Evolutionary conservation across 768 basidiomycete genomes (phyloP), one percentile per base, ranked within the genome.

Genomic region (Chalciporus sphaerocephalus): DNA sequence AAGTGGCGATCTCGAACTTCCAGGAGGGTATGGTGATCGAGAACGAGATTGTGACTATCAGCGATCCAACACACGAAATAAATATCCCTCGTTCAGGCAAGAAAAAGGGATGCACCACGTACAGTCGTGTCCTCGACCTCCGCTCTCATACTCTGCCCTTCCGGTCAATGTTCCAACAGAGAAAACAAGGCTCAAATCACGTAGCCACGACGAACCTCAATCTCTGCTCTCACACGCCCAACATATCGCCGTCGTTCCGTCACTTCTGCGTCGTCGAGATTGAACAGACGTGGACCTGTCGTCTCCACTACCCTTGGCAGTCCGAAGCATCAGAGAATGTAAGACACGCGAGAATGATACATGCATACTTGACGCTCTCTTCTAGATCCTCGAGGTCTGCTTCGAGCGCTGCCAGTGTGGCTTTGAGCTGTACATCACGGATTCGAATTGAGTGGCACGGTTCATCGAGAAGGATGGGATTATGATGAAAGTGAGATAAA

Each of bases 341-440:
- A 18, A 13, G n/a, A 27, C 25, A 24, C 15, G 21, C 21, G 33
- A 39, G 30, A 4, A 21, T 21, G n/a, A 30, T 18, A 44, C 25
- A 40, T 1, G 61, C 78, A 52, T 64, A 90, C 89, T 80, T 84
- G 35, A 98, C 93, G 58, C 90, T 92, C 59, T 92, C 91, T 40
- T 96, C 93, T n/a, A 98, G 69, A 61, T 92, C 92, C 49, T 92
- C 90, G 18, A 95, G 62, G 68, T 97, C 94, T 0, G 86, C 85
- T 59, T 93, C 89, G 21, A 97, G 69, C 2, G 84, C 69, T 1
- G 80, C 76, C 8, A 98, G 74, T 2, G 87, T 87, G 0, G 81
- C 83, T 63, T 82, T 83, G 42, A 96, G 69, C 86, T 91, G 61
- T 4, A 13, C 7, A 5, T 30, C n/a, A 46, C 13, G 16, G 5